Conservation (phyloP, 2,329 filamentous ascomycete genomes). For the Penicillium sp. region DNA sequence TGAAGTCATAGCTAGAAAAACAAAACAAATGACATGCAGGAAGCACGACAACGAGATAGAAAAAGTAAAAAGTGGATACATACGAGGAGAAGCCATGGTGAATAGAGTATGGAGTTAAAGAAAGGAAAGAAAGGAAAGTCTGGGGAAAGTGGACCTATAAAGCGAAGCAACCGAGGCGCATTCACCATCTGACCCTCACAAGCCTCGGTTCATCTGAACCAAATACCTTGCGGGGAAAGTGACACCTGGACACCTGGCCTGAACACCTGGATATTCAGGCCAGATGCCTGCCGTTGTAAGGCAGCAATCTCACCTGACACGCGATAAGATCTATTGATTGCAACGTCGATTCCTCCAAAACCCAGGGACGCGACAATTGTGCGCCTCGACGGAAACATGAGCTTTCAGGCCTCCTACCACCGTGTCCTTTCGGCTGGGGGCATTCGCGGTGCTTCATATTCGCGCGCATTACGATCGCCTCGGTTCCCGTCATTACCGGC, state of each 20-base stretch:
- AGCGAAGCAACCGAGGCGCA: slow-evolving; percentile 16
- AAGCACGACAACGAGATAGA: not conserved
- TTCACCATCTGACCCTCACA: slow-evolving; percentile 7
- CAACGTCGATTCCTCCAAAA: not conserved
- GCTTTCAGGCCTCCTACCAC: not conserved
- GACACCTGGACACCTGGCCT: not conserved
- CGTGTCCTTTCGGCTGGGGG: not conserved
- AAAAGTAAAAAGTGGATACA: slow-evolving; percentile 35
- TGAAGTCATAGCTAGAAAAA: slow-evolving; percentile 5
- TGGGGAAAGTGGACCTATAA: slow-evolving; percentile 25
- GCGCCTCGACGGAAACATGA: not conserved
- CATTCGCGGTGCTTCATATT: not conserved
- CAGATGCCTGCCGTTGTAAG: not conserved
- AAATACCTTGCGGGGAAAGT: not conserved
- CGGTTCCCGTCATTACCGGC: slow-evolving; percentile 7
- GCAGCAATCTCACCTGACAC: not conserved
- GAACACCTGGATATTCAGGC: not conserved
- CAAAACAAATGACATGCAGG: not conserved
- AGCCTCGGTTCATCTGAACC: slow-evolving; percentile 19
- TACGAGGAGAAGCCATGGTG: slow-evolving; percentile 78
- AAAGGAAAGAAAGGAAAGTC: slow-evolving; percentile 13
- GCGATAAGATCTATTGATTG: not conserved
- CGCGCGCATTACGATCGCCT: not conserved
- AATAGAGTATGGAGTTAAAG: slow-evolving; percentile 6
- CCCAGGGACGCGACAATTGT: not conserved